phyloP scores from a whole-genome alignment of 202 grass and related monocot genomes.

The Panicum virgatum region DNA sequence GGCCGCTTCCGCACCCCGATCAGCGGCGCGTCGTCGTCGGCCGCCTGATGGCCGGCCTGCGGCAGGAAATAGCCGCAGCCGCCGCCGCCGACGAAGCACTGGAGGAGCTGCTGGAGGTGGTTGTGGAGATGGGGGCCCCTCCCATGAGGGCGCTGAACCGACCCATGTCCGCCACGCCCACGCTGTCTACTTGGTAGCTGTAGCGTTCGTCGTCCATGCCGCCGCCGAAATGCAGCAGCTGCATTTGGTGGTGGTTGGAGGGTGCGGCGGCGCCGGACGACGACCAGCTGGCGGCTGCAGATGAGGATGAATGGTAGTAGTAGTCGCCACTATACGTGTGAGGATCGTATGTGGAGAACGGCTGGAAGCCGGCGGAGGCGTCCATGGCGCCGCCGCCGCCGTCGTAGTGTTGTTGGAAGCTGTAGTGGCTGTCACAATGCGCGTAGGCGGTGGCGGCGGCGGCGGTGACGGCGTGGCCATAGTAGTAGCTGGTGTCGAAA shows the following conservation, averaged over 20 bases:
- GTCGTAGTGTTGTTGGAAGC: background rate
- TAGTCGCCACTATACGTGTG: background rate
- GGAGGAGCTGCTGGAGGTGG: background rate
- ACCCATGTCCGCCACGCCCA: background rate
- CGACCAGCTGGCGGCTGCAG: background rate
- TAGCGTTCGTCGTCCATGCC: background rate
- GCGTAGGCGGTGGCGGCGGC: background rate
- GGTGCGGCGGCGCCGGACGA: background rate
- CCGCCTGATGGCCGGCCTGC: background rate
- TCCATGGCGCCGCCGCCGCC: background rate
- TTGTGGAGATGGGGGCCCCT: background rate
- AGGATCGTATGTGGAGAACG: background rate
- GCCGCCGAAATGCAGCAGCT: background rate
- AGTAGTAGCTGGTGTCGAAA: background rate
- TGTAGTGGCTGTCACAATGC: background rate
- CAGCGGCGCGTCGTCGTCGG: background rate
- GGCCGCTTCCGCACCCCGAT: slow-evolving; percentile 63
- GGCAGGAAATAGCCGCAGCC: background rate
- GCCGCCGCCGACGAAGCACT: background rate
- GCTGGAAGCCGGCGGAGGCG: background rate
- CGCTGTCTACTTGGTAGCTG: background rate
- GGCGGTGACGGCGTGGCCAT: background rate
- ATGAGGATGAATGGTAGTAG: slow-evolving; percentile 46
- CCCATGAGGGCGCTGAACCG: background rate
- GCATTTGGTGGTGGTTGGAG: background rate